These are phyloP conservation scores for Aurantiochytrium sp. DNA, from an alignment of 108 stramenopile species.

Conservation along the genomic window DNA sequence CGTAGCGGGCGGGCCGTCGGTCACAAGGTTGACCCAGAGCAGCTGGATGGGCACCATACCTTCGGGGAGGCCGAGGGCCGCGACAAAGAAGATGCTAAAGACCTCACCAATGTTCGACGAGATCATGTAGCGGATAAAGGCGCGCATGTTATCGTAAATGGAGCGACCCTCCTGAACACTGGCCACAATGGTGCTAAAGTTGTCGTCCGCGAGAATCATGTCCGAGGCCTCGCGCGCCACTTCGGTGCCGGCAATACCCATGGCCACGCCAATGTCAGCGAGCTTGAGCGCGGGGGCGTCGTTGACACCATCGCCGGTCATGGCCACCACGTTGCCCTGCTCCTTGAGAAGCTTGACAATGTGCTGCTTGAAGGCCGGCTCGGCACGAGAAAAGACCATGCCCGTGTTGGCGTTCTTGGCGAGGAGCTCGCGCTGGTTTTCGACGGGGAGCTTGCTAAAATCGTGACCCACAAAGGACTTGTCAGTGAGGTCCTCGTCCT, in stretches of 20 bases:
- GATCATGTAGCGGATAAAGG: conserved; percentile 39
- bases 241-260: conserved; percentile 57
- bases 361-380: conserved; percentile 63
- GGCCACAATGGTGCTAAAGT: conserved; percentile 48
- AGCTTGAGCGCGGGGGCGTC: conserved; percentile 56
- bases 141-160: conserved; percentile 54
- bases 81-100: conserved; percentile 14
- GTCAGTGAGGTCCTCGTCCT: background rate
- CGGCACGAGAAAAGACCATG: conserved; percentile 81
- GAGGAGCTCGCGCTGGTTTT: conserved; percentile 34
- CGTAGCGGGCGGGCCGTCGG: conserved; percentile 55
- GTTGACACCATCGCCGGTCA: conserved; percentile 45
- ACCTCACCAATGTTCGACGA: conserved; percentile 25
- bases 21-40: conserved; percentile 50
- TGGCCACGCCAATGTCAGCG: conserved; percentile 58
- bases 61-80: conserved; percentile 17
- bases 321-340: conserved; percentile 23
- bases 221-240: conserved; percentile 55
- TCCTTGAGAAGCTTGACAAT: conserved; percentile 40
- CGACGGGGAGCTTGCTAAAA: background rate
- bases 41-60: conserved; percentile 17
- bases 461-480: background rate
- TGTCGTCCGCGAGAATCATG: conserved; percentile 39
- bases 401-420: conserved; percentile 49
- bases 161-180: conserved; percentile 51